Conservation (phyloP, 2,329 filamentous ascomycete species). For the Xylaria polymorpha region DNA sequence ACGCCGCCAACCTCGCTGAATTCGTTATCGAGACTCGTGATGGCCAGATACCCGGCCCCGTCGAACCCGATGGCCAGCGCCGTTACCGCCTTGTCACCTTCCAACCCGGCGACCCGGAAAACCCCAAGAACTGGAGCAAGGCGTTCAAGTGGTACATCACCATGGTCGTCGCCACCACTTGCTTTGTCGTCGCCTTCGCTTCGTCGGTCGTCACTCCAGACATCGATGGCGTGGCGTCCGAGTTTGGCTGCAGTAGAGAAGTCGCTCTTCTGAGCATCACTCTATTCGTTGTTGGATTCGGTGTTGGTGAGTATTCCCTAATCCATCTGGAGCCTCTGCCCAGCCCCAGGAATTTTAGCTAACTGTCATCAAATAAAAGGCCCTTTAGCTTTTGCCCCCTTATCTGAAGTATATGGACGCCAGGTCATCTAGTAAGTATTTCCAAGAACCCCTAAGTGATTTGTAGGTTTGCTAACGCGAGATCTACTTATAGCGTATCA, state of each 20-base stretch:
- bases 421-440: constrained; percentile 69
- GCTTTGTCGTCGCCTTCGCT: constrained; percentile 77
- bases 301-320: constrained; percentile 66
- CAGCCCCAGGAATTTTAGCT: background rate
- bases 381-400: constrained; percentile 82
- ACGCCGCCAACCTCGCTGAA: constrained; percentile 71
- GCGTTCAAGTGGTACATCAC: constrained; percentile 84
- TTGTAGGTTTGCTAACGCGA: background rate
- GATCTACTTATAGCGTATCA: constrained; percentile 52
- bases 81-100: constrained; percentile 74
- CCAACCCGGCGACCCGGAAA: constrained; percentile 75
- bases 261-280: constrained; percentile 78
- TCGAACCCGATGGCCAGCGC: constrained; percentile 44
- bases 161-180: constrained; percentile 82
- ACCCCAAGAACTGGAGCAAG: constrained; percentile 89
- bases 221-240: constrained; percentile 69
- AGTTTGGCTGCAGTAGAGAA: constrained; percentile 77
- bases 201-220: constrained; percentile 84
- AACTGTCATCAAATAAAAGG: constrained; percentile 54
- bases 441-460: background rate
- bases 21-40: constrained; percentile 70
- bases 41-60: constrained; percentile 69
- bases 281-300: constrained; percentile 85
- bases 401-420: constrained; percentile 80
- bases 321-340: background rate